These are phyloP conservation scores for Spiraea crenata DNA, from an alignment of 331 rosid genomes.

Conservation along the genomic window DNA sequence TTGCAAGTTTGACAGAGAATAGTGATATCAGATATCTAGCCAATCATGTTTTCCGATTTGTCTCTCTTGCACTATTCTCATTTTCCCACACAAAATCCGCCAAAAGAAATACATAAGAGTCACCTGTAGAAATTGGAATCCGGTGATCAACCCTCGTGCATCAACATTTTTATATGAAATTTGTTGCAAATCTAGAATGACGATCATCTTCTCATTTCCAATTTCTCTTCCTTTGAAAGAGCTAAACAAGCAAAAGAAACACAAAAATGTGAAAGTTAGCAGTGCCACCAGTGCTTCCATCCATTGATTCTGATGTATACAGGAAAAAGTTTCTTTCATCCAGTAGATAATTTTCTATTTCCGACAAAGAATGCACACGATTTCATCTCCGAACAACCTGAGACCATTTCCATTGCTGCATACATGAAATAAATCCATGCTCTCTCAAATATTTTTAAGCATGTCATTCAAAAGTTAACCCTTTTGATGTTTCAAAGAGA, in stretches of 20 bases:
- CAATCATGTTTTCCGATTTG: slow-evolving; percentile 2
- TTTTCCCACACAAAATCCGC: background rate
- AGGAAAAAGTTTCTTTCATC: background rate
- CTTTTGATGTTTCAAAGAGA: slow-evolving; percentile 3
- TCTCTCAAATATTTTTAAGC: background rate
- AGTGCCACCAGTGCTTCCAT: background rate
- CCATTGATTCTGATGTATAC: background rate
- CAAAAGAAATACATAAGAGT: slow-evolving; percentile 11
- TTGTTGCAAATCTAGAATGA: slow-evolving; percentile 71
- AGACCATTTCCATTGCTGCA: background rate
- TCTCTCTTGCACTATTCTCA: slow-evolving; percentile 2
- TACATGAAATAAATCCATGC: background rate
- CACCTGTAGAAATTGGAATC: slow-evolving; percentile 92
- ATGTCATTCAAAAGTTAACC: background rate
- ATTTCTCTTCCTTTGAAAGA: slow-evolving; percentile 63
- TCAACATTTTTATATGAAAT: slow-evolving; percentile 66
- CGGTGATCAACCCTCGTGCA: slow-evolving; percentile 78
- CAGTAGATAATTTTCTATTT: background rate
- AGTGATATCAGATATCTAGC: background rate
- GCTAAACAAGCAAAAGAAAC: slow-evolving; percentile 42
- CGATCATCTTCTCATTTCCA: slow-evolving; percentile 86
- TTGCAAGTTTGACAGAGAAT: background rate
- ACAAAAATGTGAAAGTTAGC: background rate
- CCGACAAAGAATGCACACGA: background rate
- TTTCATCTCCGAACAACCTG: background rate